These are phyloP conservation scores for Vairimorpha necatrix DNA, from an alignment of 371 early-diverging fungal genomes.

Conservation along the genomic window DNA sequence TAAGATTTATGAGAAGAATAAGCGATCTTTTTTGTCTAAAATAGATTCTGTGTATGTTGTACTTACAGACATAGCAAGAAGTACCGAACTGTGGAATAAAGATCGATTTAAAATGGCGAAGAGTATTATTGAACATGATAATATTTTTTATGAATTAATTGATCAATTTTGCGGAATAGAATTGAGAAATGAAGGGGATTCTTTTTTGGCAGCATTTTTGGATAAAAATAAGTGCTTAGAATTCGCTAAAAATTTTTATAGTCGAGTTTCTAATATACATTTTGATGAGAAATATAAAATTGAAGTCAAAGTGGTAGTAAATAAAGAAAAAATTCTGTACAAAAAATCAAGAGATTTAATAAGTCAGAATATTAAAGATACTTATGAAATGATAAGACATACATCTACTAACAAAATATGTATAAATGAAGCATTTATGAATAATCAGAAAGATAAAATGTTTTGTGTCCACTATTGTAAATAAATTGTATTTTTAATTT, in stretches of 20 bases:
- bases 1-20: background rate
- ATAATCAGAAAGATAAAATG: background rate
- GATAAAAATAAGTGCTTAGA: background rate
- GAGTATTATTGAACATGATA: constrained; percentile 23
- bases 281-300: background rate
- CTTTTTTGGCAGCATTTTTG: constrained; percentile 26
- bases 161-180: constrained; percentile 15
- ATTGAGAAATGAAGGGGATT: constrained; percentile 41
- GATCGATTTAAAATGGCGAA: constrained; percentile 23
- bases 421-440: background rate
- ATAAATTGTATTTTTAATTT: constrained; percentile 10
- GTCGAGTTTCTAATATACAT: background rate
- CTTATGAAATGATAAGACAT: constrained; percentile 16
- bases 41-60: background rate
- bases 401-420: background rate
- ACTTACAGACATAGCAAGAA: constrained; percentile 28
- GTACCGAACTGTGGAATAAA: constrained; percentile 29
- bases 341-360: background rate
- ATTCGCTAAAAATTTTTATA: constrained; percentile 21
- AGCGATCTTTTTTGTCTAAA: background rate
- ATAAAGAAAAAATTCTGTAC: background rate
- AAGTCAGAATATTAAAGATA: background rate
- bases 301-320: constrained; percentile 16
- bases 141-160: constrained; percentile 14
- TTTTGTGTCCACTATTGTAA: constrained; percentile 30